phyloP scores from a whole-genome alignment of 1,284 basidiomycete species.

The Microbotryum scabiosae region DNA sequence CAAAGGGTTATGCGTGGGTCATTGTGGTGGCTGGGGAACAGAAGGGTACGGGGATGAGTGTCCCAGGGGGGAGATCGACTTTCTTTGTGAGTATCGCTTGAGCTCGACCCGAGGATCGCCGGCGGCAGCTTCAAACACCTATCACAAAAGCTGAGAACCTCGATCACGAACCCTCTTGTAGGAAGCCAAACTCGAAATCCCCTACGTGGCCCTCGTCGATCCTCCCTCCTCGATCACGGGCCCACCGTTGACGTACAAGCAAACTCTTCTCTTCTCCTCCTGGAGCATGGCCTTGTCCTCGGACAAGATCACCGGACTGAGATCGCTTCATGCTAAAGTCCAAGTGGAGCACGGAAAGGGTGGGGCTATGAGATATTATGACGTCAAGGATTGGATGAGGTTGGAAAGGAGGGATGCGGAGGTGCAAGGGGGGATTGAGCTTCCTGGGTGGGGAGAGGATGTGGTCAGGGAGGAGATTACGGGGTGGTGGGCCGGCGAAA shows the following conservation, averaged over 20 bases:
- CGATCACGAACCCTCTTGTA: neutral
- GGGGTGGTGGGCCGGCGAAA: constrained; percentile 22
- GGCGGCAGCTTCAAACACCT: neutral
- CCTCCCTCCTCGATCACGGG: neutral
- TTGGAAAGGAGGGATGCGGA: neutral
- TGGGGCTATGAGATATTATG: neutral
- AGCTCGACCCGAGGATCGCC: neutral
- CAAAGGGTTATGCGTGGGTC: constrained; percentile 7
- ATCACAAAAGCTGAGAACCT: neutral
- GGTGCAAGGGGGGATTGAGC: too few species aligned
- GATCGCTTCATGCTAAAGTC: constrained; percentile 8
- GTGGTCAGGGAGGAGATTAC: constrained; percentile 1
- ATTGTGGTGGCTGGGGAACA: constrained; percentile 15
- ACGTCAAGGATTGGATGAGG: neutral
- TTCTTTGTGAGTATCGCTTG: constrained; percentile 3
- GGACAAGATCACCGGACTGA: constrained; percentile 9
- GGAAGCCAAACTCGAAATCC: constrained; percentile 26
- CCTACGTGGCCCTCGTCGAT: constrained; percentile 10
- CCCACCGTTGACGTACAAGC: constrained; percentile 15
- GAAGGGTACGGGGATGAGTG: constrained; percentile 10
- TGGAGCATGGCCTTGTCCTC: constrained; percentile 18
- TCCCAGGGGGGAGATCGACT: constrained; percentile 7
- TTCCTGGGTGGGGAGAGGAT: constrained; percentile 5
- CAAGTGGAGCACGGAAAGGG: neutral
- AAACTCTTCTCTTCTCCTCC: constrained; percentile 20